Evolutionary conservation across 306 rosid species (phyloP).

Genomic region (Cucurbita pepo): DNA sequence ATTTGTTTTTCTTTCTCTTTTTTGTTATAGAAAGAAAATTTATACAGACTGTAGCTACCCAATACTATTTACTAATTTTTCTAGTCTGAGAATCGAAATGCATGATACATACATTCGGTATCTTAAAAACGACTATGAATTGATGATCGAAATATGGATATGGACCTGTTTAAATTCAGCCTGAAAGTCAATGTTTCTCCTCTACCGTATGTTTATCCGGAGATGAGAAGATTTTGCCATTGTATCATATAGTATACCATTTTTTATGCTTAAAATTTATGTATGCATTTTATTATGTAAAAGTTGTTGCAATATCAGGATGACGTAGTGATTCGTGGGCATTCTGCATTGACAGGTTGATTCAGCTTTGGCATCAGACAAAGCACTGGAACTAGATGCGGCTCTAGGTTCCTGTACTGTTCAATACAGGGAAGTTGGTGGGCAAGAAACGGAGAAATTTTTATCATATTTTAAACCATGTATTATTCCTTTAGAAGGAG

Average conservation of each 20-base stretch:
- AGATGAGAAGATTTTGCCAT: background rate
- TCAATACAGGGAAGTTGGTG: conserved; percentile 83
- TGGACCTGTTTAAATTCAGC: background rate
- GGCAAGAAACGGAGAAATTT: conserved; percentile 71
- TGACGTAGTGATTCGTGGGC: background rate
- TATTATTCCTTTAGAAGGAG: conserved; percentile 75
- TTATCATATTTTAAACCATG: conserved; percentile 84
- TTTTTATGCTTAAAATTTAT: background rate
- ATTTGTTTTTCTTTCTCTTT: background rate
- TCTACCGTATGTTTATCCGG: background rate
- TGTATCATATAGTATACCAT: background rate
- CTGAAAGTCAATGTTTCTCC: background rate
- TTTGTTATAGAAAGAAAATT: background rate
- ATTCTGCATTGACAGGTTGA: conserved; percentile 44
- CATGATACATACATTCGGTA: background rate
- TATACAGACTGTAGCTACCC: background rate
- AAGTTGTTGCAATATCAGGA: background rate
- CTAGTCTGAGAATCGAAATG: background rate
- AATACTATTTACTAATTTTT: background rate
- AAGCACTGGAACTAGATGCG: conserved; percentile 85
- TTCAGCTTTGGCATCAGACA: conserved; percentile 70
- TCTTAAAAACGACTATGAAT: background rate
- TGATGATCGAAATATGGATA: background rate
- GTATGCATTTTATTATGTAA: background rate
- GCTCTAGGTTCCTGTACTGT: conserved; percentile 89